Conservation (phyloP, 108 stramenopile species). For the Aureococcus anophagefferens region DNA sequence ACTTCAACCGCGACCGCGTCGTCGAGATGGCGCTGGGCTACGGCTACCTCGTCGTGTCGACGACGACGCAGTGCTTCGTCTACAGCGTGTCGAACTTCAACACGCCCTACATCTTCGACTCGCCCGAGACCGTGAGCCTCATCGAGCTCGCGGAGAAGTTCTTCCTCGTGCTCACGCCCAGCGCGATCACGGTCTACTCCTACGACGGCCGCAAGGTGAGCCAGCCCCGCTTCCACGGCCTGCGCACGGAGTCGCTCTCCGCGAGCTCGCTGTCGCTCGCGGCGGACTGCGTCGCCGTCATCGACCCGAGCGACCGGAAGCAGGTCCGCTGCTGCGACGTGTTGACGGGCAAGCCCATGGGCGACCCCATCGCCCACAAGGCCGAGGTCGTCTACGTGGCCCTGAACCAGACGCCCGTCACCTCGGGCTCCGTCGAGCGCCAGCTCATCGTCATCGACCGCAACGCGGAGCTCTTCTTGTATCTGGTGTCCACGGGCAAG, state of each 20-base stretch:
- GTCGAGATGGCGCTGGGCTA: conserved; percentile 41
- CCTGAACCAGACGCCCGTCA: conserved; percentile 4
- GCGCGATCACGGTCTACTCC: conserved; percentile 24
- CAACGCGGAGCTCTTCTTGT: conserved; percentile 44
- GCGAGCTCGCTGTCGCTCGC: conserved; percentile 24
- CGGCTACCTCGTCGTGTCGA: conserved; percentile 47
- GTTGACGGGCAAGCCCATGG: conserved; percentile 26
- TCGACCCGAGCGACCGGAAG: conserved; percentile 38
- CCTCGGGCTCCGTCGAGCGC: conserved; percentile 12
- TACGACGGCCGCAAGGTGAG: conserved; percentile 43
- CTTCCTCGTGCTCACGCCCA: conserved; percentile 36
- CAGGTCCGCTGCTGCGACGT: conserved; percentile 38
- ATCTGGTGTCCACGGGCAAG: conserved; percentile 1
- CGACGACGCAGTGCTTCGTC: conserved; percentile 47
- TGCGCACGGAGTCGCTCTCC: conserved; percentile 32
- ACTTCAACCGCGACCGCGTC: conserved; percentile 42
- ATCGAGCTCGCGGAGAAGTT: conserved; percentile 23
- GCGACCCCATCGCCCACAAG: conserved; percentile 22
- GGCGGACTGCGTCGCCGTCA: conserved; percentile 33
- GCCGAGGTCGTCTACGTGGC: conserved; percentile 13
- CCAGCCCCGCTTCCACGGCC: conserved; percentile 26
- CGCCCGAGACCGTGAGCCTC: conserved; percentile 13
- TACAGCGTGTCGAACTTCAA: conserved; percentile 38
- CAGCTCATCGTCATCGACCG: conserved; percentile 45
- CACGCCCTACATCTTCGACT: conserved; percentile 51